Percentiles rank a stretch among this genome's conserved stretches.
These are phyloP conservation scores for Dactylellina parvicollis DNA, from an alignment of 2,329 filamentous ascomycete genomes.

Conservation along the genomic window DNA sequence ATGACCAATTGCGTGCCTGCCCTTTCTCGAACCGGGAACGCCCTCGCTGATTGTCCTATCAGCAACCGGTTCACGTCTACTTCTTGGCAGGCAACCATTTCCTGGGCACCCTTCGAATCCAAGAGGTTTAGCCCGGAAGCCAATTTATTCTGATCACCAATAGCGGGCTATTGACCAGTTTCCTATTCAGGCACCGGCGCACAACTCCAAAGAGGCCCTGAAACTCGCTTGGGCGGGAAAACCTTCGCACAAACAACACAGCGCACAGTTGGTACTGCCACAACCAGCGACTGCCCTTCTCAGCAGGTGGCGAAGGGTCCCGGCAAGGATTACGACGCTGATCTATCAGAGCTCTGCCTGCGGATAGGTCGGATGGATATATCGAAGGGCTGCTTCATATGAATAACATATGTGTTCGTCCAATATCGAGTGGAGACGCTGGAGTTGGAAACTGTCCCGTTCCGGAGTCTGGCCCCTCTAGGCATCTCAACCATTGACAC, in stretches of 20 bases:
- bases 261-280: conserved; percentile 21
- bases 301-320: conserved; percentile 37
- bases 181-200: conserved; percentile 26
- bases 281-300: conserved; percentile 28
- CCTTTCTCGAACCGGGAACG: neutral
- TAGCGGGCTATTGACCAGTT: conserved; percentile 29
- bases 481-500: conserved; percentile 4
- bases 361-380: conserved; percentile 9
- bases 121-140: conserved; percentile 6
- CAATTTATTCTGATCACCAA: conserved; percentile 25
- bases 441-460: neutral
- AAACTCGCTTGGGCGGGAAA: conserved; percentile 44
- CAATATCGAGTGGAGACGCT: neutral
- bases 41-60: neutral
- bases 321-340: conserved; percentile 14
- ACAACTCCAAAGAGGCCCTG: conserved; percentile 17
- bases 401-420: too few relatives aligned
- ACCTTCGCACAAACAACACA: conserved; percentile 31
- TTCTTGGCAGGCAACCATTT: conserved; percentile 49
- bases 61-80: neutral
- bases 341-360: conserved; percentile 16
- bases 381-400: too few relatives aligned
- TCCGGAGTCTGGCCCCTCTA: conserved; percentile 7
- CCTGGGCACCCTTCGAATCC: conserved; percentile 28
- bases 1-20: conserved; percentile 27